Base-by-base conservation (phyloP, 2,329 filamentous ascomycete genomes). In the Claviceps fusiformis region DNA sequence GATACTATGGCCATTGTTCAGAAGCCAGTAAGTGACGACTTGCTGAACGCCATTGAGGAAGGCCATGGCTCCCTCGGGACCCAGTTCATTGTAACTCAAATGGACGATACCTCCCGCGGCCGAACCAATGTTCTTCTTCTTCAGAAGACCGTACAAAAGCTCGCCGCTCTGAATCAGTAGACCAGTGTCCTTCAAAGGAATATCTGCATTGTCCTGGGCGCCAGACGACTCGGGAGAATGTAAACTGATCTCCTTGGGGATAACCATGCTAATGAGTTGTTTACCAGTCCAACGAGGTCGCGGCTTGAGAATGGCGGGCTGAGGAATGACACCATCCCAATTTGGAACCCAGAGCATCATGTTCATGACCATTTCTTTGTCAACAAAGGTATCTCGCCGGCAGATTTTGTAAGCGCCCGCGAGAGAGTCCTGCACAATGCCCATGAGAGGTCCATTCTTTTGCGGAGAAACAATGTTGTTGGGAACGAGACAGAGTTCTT, bases 391-490 rank as follows among this genome's bases (percentile, higher is more conserved):
- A 69, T 98, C 93, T 67, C 91, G 85, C 63, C 90, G 87, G 64
- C 87, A 95, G 62, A 99, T 84, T 75, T 98, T 98, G 81, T 96
- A 98, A 47, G 90, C 86, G 72, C 95, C 93, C 62, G 91, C 93
- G 57, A 99, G 79, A 29, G 92, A 95, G 70, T 99, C 93, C 70
- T 99, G 93, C 27, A 98, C 93, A 62, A 98, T 97, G 82, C 95
- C 95, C 95, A 99, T 99, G 55, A 98, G 79, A 50, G 93, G 95
- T 56, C 89, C 87, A 71, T 98, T 98, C 67, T 91, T 85, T 71
- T 98, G 93, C 5, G 93, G 93, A 2, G 95, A 98, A 10, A 98
- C 95, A 65, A 99, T 97, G 70, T 98, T 96, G 63, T 93, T 81
- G 0, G 93, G 93, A n/a, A 99, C 93, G 80, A 97, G 86, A 70